Conservation (phyloP, 495 filamentous ascomycete species). For the Talaromyces stipitatus region DNA sequence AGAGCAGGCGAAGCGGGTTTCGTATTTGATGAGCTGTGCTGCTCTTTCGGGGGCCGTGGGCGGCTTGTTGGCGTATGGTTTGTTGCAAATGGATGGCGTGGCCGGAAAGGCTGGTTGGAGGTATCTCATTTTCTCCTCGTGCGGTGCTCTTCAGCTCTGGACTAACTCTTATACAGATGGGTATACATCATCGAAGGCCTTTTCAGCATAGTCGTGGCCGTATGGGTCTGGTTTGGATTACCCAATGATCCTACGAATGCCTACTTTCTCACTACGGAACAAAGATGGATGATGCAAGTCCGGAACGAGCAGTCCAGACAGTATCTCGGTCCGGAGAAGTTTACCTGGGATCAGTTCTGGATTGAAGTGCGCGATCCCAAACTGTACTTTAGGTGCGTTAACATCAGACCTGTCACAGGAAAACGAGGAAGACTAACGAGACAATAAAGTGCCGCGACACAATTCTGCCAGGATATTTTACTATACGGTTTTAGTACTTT, state of each 20-base stretch:
- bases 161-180: slow-evolving; percentile 17
- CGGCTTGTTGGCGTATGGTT: slow-evolving; percentile 36
- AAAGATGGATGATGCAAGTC: slow-evolving; percentile 43
- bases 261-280: slow-evolving; percentile 43
- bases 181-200: slow-evolving; percentile 51
- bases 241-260: slow-evolving; percentile 48
- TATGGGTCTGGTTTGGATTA: slow-evolving; percentile 47
- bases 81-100: slow-evolving; percentile 38
- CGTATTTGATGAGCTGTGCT: slow-evolving; percentile 34
- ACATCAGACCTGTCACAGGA: not conserved
- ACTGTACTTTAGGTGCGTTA: slow-evolving; percentile 19
- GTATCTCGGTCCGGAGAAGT: slow-evolving; percentile 42
- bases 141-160: not conserved
- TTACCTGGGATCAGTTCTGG: slow-evolving; percentile 44
- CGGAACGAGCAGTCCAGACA: slow-evolving; percentile 31
- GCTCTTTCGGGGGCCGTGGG: slow-evolving; percentile 38
- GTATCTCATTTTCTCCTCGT: slow-evolving; percentile 11
- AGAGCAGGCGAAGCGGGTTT: slow-evolving; percentile 37
- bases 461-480: slow-evolving; percentile 48
- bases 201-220: slow-evolving; percentile 39
- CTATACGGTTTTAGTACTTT: slow-evolving; percentile 56
- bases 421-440: not conserved
- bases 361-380: slow-evolving; percentile 34
- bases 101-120: slow-evolving; percentile 35
- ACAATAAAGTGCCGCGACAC: slow-evolving; percentile 28